A percentile compares a stretch with the other conserved stretches of the same genome.
These are phyloP conservation scores for Ustilago nuda DNA, from an alignment of 1,284 basidiomycete genomes.

Conservation along the genomic window DNA sequence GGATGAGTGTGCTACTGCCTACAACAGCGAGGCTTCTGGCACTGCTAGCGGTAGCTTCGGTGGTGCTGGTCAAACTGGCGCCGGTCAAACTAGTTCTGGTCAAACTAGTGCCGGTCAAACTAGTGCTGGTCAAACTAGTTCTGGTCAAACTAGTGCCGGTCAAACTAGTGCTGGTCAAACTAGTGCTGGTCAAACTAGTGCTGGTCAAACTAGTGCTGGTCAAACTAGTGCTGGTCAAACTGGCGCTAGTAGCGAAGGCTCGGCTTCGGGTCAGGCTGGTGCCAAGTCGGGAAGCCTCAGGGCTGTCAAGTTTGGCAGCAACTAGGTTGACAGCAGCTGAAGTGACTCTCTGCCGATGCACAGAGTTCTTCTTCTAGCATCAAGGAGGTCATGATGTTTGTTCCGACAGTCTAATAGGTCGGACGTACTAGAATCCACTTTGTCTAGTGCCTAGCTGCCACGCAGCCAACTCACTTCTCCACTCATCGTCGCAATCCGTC, in stretches of 20 bases:
- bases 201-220: no score
- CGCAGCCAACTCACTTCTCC: neutral
- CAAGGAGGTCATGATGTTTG: neutral
- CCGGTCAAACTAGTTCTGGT: neutral
- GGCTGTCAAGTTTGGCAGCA: neutral
- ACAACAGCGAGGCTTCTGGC: neutral
- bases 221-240: neutral
- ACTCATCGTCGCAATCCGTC: neutral
- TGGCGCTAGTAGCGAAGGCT: neutral
- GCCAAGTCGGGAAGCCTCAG: neutral
- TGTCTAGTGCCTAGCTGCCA: neutral
- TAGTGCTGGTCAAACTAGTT: neutral
- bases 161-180: neutral
- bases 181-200: neutral
- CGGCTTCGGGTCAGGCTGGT: neutral
- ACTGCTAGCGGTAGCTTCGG: neutral
- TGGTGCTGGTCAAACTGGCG: conserved; percentile 4
- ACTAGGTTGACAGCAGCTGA: neutral
- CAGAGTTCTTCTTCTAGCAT: neutral
- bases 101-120: no score
- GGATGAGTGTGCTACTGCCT: conserved; percentile 2
- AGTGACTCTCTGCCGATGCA: neutral
- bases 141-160: neutral
- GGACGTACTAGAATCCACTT: neutral
- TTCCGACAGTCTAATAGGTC: neutral